A percentile compares a stretch with the other conserved stretches of the same genome.
Conservation (phyloP, 805 yeast species). For the Candida vartiovaarae region DNA sequence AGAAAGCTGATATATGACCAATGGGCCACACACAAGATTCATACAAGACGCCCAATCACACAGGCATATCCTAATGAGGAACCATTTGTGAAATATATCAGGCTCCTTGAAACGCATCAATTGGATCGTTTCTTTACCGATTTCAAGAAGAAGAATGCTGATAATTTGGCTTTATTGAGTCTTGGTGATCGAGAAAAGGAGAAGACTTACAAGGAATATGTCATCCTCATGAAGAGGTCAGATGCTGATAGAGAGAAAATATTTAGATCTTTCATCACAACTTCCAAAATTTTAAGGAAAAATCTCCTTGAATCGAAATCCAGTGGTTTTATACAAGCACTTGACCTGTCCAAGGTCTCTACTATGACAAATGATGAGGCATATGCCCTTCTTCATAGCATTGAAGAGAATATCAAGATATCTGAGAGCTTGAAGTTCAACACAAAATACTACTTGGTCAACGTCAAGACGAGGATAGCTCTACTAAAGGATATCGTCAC, state of each 20-base stretch:
- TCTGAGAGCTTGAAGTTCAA: constrained; percentile 4
- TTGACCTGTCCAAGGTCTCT: background rate
- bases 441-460: constrained; percentile 8
- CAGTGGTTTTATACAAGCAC: background rate
- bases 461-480: constrained; percentile 1
- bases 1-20: constrained; percentile 36
- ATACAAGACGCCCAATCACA: background rate
- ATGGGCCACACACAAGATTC: constrained; percentile 31
- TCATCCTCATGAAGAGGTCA: constrained; percentile 13
- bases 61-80: background rate
- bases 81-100: constrained; percentile 21
- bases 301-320: constrained; percentile 2
- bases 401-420: constrained; percentile 1
- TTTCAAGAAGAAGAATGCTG: constrained; percentile 31
- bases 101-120: constrained; percentile 22
- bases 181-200: constrained; percentile 32
- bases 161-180: constrained; percentile 20
- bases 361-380: constrained; percentile 5
- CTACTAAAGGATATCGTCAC: background rate
- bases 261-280: constrained; percentile 10
- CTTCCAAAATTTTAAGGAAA: constrained; percentile 17
- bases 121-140: constrained; percentile 30
- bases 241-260: constrained; percentile 12
- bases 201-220: constrained; percentile 29
- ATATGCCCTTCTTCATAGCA: constrained; percentile 1